Evolutionary conservation across 2,329 filamentous ascomycete species (phyloP), one percentile per base, ranked within the genome.

Genomic region (Ophiostoma pallidulum): DNA sequence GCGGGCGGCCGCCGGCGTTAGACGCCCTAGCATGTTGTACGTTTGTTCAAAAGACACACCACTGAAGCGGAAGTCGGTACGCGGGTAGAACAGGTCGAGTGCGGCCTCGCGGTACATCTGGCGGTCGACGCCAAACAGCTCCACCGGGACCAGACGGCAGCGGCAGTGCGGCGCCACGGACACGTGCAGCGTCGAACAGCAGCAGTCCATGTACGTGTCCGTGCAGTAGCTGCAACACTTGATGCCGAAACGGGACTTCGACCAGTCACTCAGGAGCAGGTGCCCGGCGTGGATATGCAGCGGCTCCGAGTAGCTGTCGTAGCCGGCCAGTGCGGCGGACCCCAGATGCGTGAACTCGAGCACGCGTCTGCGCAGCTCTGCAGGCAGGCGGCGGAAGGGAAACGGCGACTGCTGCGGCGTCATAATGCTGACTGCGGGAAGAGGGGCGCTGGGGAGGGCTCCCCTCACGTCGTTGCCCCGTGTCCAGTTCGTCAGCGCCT

Each of bases 101-200:
- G 41, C 41, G 5, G 41, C 19, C 14, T 43, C 29, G 12, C n/a
- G 31, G 29, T 43, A 43, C 41, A 43, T 43, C n/a, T 35, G 41
- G 19, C 19, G 41, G 41, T 26, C 19, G 1, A 35, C 41, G 3
- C 7, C 4, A n/a, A 43, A 43, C 14, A 43, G 41, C 20, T 35
- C 19, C 4, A 14, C 13, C 18, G 41, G 41, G 18, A 35, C 2
- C 7, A 35, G 5, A 13, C 6, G 12, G n/a, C 41, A 43, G 28
- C n/a, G 20, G 41, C 41, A 43, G 31, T 43, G 41, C 31, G 20
- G 18, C 31, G 41, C n/a, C 13, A 43, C 41, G 5, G 41, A 35
- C 13, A 19, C 19, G 3, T 35, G 32, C 13, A 16, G 33, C 3
- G 14, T 19, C 8, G 41, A 29, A 8, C 41, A 43, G 29, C 41